These are phyloP conservation scores for Gnomoniopsis sp. DNA, from an alignment of 2,329 filamentous ascomycete species.

Conservation along the genomic window DNA sequence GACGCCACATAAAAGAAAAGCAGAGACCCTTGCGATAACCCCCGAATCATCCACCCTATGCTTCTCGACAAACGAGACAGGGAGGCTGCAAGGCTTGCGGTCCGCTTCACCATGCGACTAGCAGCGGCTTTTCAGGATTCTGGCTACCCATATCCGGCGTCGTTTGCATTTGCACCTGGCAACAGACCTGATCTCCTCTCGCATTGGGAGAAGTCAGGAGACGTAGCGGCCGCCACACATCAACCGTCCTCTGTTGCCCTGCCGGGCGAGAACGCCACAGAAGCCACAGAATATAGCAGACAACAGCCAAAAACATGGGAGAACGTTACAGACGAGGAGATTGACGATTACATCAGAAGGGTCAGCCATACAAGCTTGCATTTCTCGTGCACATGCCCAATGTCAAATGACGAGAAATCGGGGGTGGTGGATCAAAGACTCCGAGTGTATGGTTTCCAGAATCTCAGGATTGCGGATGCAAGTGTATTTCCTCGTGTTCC, in stretches of 20 bases:
- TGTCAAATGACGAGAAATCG: slow-evolving; percentile 21
- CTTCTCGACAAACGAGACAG: slow-evolving; percentile 29
- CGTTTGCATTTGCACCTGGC: slow-evolving; percentile 25
- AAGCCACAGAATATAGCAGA: background rate
- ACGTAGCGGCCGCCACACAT: background rate
- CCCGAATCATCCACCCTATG: slow-evolving; percentile 29
- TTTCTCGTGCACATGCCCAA: slow-evolving; percentile 39
- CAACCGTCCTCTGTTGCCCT: background rate
- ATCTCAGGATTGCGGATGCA: slow-evolving; percentile 24
- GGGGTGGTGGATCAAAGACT: slow-evolving; percentile 26
- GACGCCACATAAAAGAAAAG: too few species aligned
- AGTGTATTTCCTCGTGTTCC: slow-evolving; percentile 30
- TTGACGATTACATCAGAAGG: slow-evolving; percentile 26
- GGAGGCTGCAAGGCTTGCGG: slow-evolving; percentile 22
- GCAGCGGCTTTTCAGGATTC: slow-evolving; percentile 27
- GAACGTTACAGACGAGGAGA: slow-evolving; percentile 26
- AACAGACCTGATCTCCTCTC: slow-evolving; percentile 16
- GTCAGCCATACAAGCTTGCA: slow-evolving; percentile 28
- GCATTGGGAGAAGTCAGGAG: background rate
- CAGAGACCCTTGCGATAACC: too few species aligned
- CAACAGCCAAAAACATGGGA: slow-evolving; percentile 19
- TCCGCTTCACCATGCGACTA: slow-evolving; percentile 29
- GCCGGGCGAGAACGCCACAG: background rate
- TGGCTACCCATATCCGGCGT: slow-evolving; percentile 25
- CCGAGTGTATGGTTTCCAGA: slow-evolving; percentile 22